Base-by-base conservation (phyloP, 2,329 filamentous ascomycete species). In the Alternaria solani region DNA sequence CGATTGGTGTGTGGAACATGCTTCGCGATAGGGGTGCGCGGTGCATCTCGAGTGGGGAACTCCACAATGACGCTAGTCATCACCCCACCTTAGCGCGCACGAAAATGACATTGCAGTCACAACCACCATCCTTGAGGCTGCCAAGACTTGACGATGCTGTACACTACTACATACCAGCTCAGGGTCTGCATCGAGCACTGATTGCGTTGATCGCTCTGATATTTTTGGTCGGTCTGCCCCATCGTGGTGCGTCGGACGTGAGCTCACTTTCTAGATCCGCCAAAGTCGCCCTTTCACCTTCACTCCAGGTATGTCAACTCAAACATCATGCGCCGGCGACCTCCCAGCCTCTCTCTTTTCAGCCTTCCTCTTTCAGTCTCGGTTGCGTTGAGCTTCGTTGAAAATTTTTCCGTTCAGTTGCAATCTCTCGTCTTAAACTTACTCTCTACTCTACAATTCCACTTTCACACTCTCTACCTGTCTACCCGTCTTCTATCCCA, bases 231-330 rank as follows among this genome's bases (percentile, higher is more conserved):
- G 12, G 5, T 26, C 4, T 1, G 0, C 25, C 8, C 7, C 5
- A 20, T 39, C n/a, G 11, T 20, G n/a, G 20, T 4, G n/a, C 1
- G 1, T 7, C 43, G 36, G 28, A 18, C 2, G 7, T 28, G 25
- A 39, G 18, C 26, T 34, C 1, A 12, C 5, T 26, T 48, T 14
- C 32, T n/a, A 5, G 5, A 16, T 44, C 23, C n/a, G 23, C 2
- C 32, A 7, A 32, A 55, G n/a, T 9, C 12, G 41, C 36, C 38
- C 58, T 60, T 62, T 65, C 61, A 62, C 61, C 26, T 54, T 47
- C 47, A 65, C 30, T 54, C 30, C 28, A 64, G 63, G 68, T 70
- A 69, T 55, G 69, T 48, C 39, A 43, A 47, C 23, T 11, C 55
- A 16, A 11, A 54, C 26, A 28, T 30, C 26, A 52, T 25, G 25